Conservation (phyloP, 108 stramenopile genomes). For the Cyclotella baltica region DNA sequence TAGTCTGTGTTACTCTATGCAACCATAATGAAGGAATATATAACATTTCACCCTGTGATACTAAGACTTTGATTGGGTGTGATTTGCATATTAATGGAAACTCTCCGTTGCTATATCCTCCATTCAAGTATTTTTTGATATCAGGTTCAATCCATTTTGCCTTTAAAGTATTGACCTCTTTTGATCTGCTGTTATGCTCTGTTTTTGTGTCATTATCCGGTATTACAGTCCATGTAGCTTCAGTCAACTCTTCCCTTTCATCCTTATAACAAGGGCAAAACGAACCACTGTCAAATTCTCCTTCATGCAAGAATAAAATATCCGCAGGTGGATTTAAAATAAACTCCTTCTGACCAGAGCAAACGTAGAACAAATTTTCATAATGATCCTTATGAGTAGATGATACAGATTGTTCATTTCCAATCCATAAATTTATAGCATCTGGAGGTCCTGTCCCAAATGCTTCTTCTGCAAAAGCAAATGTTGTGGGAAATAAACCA, state of each 20-base stretch:
- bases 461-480: constrained; percentile 66
- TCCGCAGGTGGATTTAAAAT: constrained; percentile 89
- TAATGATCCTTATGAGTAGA: constrained; percentile 97
- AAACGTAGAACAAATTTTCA: constrained; percentile 94
- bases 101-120: constrained; percentile 6
- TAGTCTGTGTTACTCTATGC: constrained; percentile 92
- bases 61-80: constrained; percentile 49
- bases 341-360: constrained; percentile 94
- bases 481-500: constrained; percentile 50
- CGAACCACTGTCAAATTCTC: constrained; percentile 49
- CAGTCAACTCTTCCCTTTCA: not conserved
- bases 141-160: constrained; percentile 71
- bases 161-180: constrained; percentile 3
- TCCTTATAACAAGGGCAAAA: constrained; percentile 38
- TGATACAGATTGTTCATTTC: constrained; percentile 88
- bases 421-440: constrained; percentile 97
- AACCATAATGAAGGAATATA: constrained; percentile 96
- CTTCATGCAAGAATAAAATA: constrained; percentile 76
- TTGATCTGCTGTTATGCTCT: constrained; percentile 21
- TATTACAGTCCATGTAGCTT: constrained; percentile 30
- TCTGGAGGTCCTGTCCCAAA: constrained; percentile 82
- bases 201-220: constrained; percentile 34
- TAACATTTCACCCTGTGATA: constrained; percentile 69
- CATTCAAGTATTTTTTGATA: constrained; percentile 29
- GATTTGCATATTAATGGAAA: constrained; percentile 41